Conservation (phyloP, 768 basidiomycete species). For the Rossbeevera mucosa region DNA sequence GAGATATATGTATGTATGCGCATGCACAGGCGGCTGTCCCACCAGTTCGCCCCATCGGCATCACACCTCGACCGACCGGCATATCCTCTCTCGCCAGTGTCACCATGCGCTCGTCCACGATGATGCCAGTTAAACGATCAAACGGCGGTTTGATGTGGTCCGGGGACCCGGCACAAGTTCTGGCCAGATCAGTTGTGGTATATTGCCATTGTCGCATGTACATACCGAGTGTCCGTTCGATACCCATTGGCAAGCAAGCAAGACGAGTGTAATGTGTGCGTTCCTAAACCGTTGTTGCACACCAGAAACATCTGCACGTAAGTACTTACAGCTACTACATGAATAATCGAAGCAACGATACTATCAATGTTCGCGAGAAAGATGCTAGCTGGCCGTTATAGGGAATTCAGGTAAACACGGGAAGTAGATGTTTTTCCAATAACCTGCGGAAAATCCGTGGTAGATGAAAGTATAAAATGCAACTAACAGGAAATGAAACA, state of each 20-base stretch:
- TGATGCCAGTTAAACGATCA: not conserved
- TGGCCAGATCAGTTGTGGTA: not conserved
- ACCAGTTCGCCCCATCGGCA: not conserved
- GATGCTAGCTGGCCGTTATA: no score
- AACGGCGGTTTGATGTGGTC: not conserved
- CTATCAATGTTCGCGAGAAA: no score
- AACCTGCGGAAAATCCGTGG: no score
- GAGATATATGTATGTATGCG: not conserved
- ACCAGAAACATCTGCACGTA: not conserved
- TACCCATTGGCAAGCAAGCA: not conserved
- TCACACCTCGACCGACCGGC: not conserved
- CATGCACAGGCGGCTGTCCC: not conserved
- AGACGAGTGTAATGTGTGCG: not conserved
- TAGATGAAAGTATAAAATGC: not conserved
- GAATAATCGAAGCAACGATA: not conserved
- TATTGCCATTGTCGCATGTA: not conserved
- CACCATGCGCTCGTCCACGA: not conserved
- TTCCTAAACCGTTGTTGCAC: not conserved
- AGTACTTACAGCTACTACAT: no score
- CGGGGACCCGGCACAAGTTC: not conserved
- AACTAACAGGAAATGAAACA: not conserved
- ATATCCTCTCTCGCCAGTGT: not conserved
- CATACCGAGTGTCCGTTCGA: not conserved
- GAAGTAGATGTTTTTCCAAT: no score
- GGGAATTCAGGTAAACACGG: no score